phyloP scores from a whole-genome alignment of 805 yeast species.

The Yarrowia sp. region DNA sequence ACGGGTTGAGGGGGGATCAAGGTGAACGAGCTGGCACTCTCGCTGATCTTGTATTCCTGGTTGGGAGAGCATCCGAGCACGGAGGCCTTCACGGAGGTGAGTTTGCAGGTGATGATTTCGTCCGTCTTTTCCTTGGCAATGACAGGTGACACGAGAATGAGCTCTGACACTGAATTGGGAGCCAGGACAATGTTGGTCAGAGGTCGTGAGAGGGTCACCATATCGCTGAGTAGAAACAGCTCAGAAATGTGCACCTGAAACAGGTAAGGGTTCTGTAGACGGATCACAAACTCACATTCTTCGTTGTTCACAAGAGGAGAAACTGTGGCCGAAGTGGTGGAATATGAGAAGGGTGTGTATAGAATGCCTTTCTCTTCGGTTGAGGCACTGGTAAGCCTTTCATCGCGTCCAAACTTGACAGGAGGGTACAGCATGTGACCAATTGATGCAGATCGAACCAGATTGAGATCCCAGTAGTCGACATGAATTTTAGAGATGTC shows the following conservation, averaged over 20 bases:
- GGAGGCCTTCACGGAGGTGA: slow-evolving; percentile 51
- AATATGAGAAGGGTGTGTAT: slow-evolving; percentile 37
- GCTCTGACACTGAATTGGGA: slow-evolving; percentile 44
- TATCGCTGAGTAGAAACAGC: slow-evolving; percentile 44
- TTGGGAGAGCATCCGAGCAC: slow-evolving; percentile 5
- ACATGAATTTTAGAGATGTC: slow-evolving; percentile 42
- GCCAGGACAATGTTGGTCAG: slow-evolving; percentile 46
- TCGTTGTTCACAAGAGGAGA: slow-evolving; percentile 64
- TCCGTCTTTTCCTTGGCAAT: slow-evolving; percentile 56
- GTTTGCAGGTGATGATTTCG: slow-evolving; percentile 58
- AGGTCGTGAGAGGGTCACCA: slow-evolving; percentile 42
- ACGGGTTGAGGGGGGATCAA: slow-evolving; percentile 65
- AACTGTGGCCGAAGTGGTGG: background rate
- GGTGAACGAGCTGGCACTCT: slow-evolving; percentile 40
- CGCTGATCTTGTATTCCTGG: slow-evolving; percentile 18
- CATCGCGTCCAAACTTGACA: slow-evolving; percentile 24
- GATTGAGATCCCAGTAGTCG: slow-evolving; percentile 74
- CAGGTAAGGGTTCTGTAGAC: slow-evolving; percentile 78
- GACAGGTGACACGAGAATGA: slow-evolving; percentile 48
- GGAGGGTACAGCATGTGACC: slow-evolving; percentile 32
- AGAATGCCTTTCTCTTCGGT: slow-evolving; percentile 41
- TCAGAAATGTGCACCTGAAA: slow-evolving; percentile 69
- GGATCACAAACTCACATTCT: slow-evolving; percentile 61
- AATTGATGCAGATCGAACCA: slow-evolving; percentile 60
- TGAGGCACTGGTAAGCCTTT: slow-evolving; percentile 2